A percentile compares a stretch with the other conserved stretches of the same genome.
Conservation (phyloP, 352 stramenopile species). For the Peronospora tabacina region DNA sequence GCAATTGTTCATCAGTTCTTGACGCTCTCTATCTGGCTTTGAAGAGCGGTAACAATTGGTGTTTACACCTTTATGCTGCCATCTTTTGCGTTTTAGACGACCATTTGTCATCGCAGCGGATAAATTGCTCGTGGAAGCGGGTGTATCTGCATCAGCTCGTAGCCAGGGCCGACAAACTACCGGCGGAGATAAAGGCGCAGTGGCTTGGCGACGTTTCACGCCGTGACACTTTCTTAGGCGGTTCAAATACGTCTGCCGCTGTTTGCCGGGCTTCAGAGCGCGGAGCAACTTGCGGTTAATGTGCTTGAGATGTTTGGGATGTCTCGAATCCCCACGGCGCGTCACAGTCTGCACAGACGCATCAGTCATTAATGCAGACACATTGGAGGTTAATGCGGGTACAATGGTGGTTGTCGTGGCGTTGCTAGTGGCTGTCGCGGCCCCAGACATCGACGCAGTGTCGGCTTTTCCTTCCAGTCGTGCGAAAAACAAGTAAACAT, state of each 20-base stretch:
- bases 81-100: not conserved
- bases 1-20: not conserved
- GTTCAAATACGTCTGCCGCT: slow-evolving; percentile 16
- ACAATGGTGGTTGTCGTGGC: not conserved
- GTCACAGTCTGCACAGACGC: not conserved
- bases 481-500: not conserved
- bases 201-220: not conserved
- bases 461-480: slow-evolving; percentile 18
- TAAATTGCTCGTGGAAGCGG: not conserved
- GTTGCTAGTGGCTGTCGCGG: not conserved
- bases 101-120: not conserved
- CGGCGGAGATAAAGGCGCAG: not conserved
- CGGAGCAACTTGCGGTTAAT: slow-evolving; percentile 11
- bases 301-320: slow-evolving; percentile 5
- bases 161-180: slow-evolving; percentile 3
- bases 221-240: slow-evolving; percentile 5
- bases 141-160: not conserved
- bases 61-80: not conserved
- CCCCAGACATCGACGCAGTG: not conserved
- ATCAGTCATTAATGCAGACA: not conserved
- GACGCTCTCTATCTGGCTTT: slow-evolving; percentile 4
- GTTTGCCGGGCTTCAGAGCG: slow-evolving; percentile 10
- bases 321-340: not conserved
- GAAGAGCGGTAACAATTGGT: not conserved
- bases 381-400: not conserved